These are phyloP conservation scores for Candida tropicalis DNA, from an alignment of 1,139 yeast species.

Conservation along the genomic window DNA sequence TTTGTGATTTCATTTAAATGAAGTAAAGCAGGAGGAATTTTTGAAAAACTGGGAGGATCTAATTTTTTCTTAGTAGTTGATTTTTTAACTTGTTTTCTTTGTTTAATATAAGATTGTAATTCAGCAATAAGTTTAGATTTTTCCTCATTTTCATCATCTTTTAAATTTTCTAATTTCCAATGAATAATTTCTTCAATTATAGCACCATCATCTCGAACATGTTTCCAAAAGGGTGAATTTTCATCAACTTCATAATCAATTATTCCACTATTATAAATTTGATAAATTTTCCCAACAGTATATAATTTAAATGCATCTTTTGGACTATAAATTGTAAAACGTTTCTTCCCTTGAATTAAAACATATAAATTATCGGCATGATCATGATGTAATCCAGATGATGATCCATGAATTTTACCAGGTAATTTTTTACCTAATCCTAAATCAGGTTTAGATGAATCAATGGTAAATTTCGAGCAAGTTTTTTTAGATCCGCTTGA, in stretches of 20 bases:
- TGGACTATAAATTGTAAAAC: conserved; percentile 69
- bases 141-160: conserved; percentile 14
- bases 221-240: conserved; percentile 60
- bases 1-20: conserved; percentile 57
- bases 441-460: conserved; percentile 15
- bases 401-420: conserved; percentile 46
- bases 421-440: conserved; percentile 56
- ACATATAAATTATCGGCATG: conserved; percentile 76
- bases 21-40: conserved; percentile 60
- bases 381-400: conserved; percentile 81
- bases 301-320: conserved; percentile 56
- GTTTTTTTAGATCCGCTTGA: conserved; percentile 8
- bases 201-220: conserved; percentile 65
- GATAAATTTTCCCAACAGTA: conserved; percentile 60
- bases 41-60: conserved; percentile 73
- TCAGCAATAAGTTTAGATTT: conserved; percentile 16
- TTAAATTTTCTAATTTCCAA: conserved; percentile 29
- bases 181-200: conserved; percentile 47
- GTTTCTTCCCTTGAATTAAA: conserved; percentile 58
- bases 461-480: conserved; percentile 8
- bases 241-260: conserved; percentile 60
- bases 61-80: conserved; percentile 16
- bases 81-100: conserved; percentile 13
- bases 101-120: conserved; percentile 20
- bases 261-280: conserved; percentile 59